phyloP scores from a whole-genome alignment of 2,329 filamentous ascomycete genomes.

The Aspergillus sclerotialis region DNA sequence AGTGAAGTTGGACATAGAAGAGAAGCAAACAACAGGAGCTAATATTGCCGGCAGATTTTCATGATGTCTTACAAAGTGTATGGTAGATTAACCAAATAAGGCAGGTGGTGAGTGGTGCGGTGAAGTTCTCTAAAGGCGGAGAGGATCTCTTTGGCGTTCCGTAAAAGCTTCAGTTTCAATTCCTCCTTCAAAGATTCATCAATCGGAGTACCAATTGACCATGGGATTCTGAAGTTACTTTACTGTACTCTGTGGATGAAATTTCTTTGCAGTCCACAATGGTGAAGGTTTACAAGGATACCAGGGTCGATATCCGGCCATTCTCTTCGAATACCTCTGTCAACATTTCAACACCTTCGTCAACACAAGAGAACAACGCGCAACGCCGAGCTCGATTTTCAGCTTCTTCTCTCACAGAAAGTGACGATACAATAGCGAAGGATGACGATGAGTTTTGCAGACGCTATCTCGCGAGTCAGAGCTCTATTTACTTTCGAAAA shows the following conservation, averaged over 20 bases:
- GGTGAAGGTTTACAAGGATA: slow-evolving; percentile 78
- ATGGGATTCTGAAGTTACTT: slow-evolving; percentile 26
- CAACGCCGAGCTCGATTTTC: slow-evolving; percentile 39
- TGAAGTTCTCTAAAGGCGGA: no score
- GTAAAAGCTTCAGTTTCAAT: slow-evolving; percentile 16
- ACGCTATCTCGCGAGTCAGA: slow-evolving; percentile 66
- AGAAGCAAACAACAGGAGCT: no score
- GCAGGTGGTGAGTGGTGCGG: slow-evolving; percentile 9
- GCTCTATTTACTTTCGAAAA: slow-evolving; percentile 77
- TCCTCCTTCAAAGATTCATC: neutral
- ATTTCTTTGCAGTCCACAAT: slow-evolving; percentile 37
- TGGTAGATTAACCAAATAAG: neutral
- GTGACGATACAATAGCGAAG: slow-evolving; percentile 43
- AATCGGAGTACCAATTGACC: slow-evolving; percentile 6
- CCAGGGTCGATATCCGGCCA: slow-evolving; percentile 73
- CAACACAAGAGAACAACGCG: slow-evolving; percentile 39
- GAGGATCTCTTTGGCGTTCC: slow-evolving; percentile 2
- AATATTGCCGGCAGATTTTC: neutral
- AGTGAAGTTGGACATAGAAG: no score
- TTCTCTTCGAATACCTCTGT: slow-evolving; percentile 62
- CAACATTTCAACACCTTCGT: slow-evolving; percentile 54
- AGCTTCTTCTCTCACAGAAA: slow-evolving; percentile 37
- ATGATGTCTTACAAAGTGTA: neutral
- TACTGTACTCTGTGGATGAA: slow-evolving; percentile 13
- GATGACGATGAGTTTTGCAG: slow-evolving; percentile 62